Evolutionary conservation across 2,329 filamentous ascomycete species (phyloP), one percentile per base, ranked within the genome.

Genomic region (Aphanoascus verrucosus): DNA sequence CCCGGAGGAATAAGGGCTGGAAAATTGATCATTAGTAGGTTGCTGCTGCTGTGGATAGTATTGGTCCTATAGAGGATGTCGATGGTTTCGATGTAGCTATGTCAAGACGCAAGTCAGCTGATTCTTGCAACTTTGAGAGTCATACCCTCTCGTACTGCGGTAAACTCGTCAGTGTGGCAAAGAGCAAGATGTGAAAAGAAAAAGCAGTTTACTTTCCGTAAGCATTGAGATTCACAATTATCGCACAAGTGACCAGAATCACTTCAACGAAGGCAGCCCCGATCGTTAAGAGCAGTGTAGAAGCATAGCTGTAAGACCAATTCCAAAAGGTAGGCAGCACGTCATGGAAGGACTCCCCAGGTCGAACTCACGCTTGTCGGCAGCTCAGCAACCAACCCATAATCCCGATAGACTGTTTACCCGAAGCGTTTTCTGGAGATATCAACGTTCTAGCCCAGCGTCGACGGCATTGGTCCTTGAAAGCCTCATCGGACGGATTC

Each of bases 341-440:
- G 23, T 28, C 23, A 28, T 7, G 23, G 23, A n/a, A 28, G 23
- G 7, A 28, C 5, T 1, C 47, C 7, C 20, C 8, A 9, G 15
- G 28, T 15, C 2, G 11, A 1, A 58, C 12, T 54, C 64, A 68
- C 28, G 67, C 65, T 56, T 66, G 62, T 12, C 62, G 59, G 47
- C 65, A 69, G 11, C 59, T 56, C 1, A 61, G 55, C 1, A 68
- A 58, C 64, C 65, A 69, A 2, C 63, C 66, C 58, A 68, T 59
- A 0, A 58, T 59, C 0, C 65, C 67, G 12, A 68, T 49, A 9
- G 55, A 34, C 28, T 45, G 56, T 32, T 15, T 12, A n/a, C 19
- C 34, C 4, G 40, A 35, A 7, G 20, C 4, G 11, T 12, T 42
- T n/a, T 20, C 28, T 14, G 19, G 31, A 35, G 19, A 48, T 8